Percentiles rank a stretch among this genome's conserved stretches.
Conservation (phyloP, 768 basidiomycete species). For the Serpula lacrymans region DNA sequence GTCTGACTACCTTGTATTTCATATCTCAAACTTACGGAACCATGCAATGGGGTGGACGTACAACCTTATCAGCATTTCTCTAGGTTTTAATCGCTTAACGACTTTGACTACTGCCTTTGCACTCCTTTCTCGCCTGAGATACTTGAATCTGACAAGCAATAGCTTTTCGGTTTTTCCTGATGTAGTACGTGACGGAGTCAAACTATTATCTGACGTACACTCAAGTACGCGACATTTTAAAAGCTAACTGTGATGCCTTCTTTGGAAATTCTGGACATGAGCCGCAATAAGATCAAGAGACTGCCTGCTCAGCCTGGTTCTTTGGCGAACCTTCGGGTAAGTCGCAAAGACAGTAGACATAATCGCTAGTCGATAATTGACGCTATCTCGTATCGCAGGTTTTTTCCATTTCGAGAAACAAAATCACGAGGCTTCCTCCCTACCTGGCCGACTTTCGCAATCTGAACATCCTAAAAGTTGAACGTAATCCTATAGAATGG, state of each 20-base stretch:
- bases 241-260: slow-evolving; percentile 83
- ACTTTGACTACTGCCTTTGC: slow-evolving; percentile 75
- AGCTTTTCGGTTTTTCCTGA: slow-evolving; percentile 78
- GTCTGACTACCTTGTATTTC: slow-evolving; percentile 22
- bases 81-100: slow-evolving; percentile 80
- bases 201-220: slow-evolving; percentile 4
- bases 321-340: slow-evolving; percentile 70
- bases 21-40: slow-evolving; percentile 3
- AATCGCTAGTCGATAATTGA: no score
- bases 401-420: slow-evolving; percentile 84
- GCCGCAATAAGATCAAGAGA: slow-evolving; percentile 82
- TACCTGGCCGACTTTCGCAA: slow-evolving; percentile 73
- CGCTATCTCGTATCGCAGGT: slow-evolving; percentile 46
- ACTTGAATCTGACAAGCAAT: slow-evolving; percentile 87
- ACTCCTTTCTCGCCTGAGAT: slow-evolving; percentile 69
- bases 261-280: slow-evolving; percentile 92
- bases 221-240: slow-evolving; percentile 11
- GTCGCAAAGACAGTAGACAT: no score
- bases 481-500: slow-evolving; percentile 94
- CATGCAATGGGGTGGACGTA: no score
- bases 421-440: slow-evolving; percentile 69
- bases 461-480: slow-evolving; percentile 79
- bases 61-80: slow-evolving; percentile 66
- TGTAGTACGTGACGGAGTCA: slow-evolving; percentile 56
- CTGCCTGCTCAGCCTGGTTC: slow-evolving; percentile 80